A percentile compares a stretch with the other conserved stretches of the same genome.
Evolutionary conservation across 805 yeast genomes (phyloP).

Genomic region (Wickerhamomyces bisporus): DNA sequence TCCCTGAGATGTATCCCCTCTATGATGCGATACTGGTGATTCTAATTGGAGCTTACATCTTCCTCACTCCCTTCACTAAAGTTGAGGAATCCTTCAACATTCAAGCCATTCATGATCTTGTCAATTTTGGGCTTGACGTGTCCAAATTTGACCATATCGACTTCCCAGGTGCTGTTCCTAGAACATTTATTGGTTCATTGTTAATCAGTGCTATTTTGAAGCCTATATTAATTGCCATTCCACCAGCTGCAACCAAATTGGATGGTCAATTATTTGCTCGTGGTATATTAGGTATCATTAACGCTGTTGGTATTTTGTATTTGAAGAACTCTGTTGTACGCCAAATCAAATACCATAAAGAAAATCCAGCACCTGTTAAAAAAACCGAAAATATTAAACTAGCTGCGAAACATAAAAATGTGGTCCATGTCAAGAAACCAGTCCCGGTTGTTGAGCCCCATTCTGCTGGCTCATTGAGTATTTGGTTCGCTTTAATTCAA

Average conservation of each 20-base stretch:
- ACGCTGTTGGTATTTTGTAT: slow-evolving; percentile 46
- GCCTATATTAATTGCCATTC: slow-evolving; percentile 25
- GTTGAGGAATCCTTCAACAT: slow-evolving; percentile 92
- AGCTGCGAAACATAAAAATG: background rate
- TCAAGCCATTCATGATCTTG: slow-evolving; percentile 82
- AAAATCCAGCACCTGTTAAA: background rate
- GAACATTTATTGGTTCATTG: slow-evolving; percentile 74
- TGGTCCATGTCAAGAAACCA: slow-evolving; percentile 8
- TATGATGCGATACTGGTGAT: slow-evolving; percentile 37
- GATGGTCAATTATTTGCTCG: slow-evolving; percentile 53
- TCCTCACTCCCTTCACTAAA: slow-evolving; percentile 75
- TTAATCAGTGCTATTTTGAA: slow-evolving; percentile 43
- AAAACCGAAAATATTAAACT: background rate
- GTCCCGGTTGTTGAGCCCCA: slow-evolving; percentile 7
- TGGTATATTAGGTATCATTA: slow-evolving; percentile 55
- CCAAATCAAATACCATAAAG: slow-evolving; percentile 15
- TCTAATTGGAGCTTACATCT: slow-evolving; percentile 43
- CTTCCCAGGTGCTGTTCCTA: slow-evolving; percentile 88
- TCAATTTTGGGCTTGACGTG: slow-evolving; percentile 51
- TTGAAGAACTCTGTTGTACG: slow-evolving; percentile 39
- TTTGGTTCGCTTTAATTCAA: slow-evolving; percentile 57
- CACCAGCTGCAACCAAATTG: slow-evolving; percentile 33
- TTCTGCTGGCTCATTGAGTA: slow-evolving; percentile 30
- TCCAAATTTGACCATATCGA: slow-evolving; percentile 61
- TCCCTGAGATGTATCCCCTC: slow-evolving; percentile 9